Percentiles rank a stretch among this genome's conserved stretches.
Evolutionary conservation across 1,139 yeast species (phyloP).

Genomic region (Pichia sp.): DNA sequence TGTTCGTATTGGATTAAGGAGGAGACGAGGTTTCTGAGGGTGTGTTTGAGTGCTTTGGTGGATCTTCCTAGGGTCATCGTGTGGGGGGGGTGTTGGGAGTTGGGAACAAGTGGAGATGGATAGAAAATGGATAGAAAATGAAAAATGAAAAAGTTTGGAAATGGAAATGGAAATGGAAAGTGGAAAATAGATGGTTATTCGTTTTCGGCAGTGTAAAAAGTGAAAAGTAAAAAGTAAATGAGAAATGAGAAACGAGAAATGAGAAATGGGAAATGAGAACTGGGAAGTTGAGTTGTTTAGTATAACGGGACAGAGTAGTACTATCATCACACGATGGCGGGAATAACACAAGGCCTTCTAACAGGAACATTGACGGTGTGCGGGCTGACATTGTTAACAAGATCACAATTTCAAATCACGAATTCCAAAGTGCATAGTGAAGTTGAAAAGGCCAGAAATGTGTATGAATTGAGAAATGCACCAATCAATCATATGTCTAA

Average conservation of each 20-base stretch:
- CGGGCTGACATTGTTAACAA: conserved; percentile 59
- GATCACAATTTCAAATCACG: conserved; percentile 47
- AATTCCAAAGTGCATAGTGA: conserved; percentile 42
- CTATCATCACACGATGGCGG: conserved; percentile 38
- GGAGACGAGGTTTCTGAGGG: conserved; percentile 56
- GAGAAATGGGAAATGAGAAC: neutral
- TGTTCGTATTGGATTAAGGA: conserved; percentile 64
- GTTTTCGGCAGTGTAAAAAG: neutral
- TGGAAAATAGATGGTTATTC: too few relatives aligned
- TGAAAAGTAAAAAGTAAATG: neutral
- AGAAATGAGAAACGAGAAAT: neutral
- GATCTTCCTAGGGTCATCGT: conserved; percentile 28
- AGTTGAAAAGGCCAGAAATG: conserved; percentile 42
- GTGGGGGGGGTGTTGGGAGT: neutral
- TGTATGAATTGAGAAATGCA: conserved; percentile 46
- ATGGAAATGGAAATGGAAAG: neutral
- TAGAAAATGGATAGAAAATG: too few relatives aligned
- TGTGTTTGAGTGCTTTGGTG: conserved; percentile 40
- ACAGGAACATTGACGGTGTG: conserved; percentile 64
- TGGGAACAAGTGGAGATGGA: too few relatives aligned
- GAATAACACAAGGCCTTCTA: conserved; percentile 65
- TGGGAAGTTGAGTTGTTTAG: neutral
- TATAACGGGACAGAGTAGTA: neutral
- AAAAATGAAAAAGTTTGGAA: neutral
- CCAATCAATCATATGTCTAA: conserved; percentile 35